Evolutionary conservation across 176 grass and related monocot genomes (phyloP).

Genomic region (Musa beccarii): DNA sequence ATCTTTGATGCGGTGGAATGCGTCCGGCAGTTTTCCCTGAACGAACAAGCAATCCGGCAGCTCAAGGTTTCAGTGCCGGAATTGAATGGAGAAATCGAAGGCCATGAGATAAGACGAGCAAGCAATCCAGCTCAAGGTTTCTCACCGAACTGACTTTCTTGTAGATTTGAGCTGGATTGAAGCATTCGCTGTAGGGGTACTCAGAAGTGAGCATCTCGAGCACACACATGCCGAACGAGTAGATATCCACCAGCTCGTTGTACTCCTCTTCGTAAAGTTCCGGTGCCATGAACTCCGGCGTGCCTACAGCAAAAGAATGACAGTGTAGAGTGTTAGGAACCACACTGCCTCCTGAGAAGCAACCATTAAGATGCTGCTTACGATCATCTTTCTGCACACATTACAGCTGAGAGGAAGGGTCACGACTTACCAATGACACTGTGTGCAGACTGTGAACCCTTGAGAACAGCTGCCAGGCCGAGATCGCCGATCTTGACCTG

Average conservation of each 20-base stretch:
- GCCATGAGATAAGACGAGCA: background rate
- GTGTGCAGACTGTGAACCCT: conserved; percentile 30
- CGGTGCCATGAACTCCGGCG: conserved; percentile 96
- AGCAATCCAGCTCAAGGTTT: background rate
- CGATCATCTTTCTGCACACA: background rate
- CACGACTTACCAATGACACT: conserved; percentile 54
- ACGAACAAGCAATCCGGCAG: background rate
- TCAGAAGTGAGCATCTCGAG: conserved; percentile 80
- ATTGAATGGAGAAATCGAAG: background rate
- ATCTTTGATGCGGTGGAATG: conserved; percentile 45
- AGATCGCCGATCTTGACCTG: conserved; percentile 96
- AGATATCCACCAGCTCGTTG: conserved; percentile 62
- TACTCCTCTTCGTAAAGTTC: conserved; percentile 94
- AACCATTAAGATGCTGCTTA: no score
- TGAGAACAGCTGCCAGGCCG: conserved; percentile 66
- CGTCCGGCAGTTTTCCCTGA: conserved; percentile 68
- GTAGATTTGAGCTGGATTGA: conserved; percentile 93
- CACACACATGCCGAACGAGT: conserved; percentile 94
- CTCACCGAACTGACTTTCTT: conserved; percentile 78
- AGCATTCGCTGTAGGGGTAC: conserved; percentile 80
- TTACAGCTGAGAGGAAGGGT: background rate
- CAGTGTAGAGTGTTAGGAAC: no score
- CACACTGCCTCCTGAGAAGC: no score
- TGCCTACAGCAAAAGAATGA: conserved; percentile 14
- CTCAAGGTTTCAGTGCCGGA: background rate